phyloP scores from a whole-genome alignment of 176 grass and related monocot genomes.

The Oryza brachyantha region DNA sequence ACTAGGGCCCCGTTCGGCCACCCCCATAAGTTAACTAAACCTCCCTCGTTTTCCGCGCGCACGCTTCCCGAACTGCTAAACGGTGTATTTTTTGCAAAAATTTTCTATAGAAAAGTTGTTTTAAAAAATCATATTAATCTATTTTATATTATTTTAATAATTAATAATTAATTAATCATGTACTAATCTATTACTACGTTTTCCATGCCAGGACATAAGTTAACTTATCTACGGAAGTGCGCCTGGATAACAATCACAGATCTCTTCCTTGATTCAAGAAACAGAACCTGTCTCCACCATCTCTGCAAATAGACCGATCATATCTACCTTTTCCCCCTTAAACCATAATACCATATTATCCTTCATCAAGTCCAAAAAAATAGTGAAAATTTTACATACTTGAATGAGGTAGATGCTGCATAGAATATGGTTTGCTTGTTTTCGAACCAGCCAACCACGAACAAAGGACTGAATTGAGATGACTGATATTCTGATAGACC shows the following conservation, averaged over 20 bases:
- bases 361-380: slow-evolving; percentile 7
- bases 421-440: slow-evolving; percentile 26
- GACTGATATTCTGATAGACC: slow-evolving; percentile 24
- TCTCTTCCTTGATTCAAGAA: slow-evolving; percentile 44
- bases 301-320: slow-evolving; percentile 48
- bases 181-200: too few relatives aligned
- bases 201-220: too few relatives aligned
- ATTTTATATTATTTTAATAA: too few relatives aligned
- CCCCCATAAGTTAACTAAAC: too few relatives aligned
- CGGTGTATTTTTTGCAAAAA: too few relatives aligned
- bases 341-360: background rate
- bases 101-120: too few relatives aligned
- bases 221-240: slow-evolving; percentile 45
- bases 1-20: too few relatives aligned
- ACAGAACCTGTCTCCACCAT: slow-evolving; percentile 60
- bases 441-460: slow-evolving; percentile 43
- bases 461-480: slow-evolving; percentile 56
- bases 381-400: slow-evolving; percentile 29
- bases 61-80: too few relatives aligned
- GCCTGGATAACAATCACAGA: slow-evolving; percentile 48
- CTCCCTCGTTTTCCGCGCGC: too few relatives aligned
- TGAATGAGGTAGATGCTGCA: slow-evolving; percentile 46
- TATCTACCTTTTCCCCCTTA: background rate
- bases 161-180: too few relatives aligned
- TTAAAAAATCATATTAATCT: too few relatives aligned